Percentiles rank a stretch among this genome's conserved stretches.
Conservation (phyloP, 306 rosid genomes). For the Prunus padus region DNA sequence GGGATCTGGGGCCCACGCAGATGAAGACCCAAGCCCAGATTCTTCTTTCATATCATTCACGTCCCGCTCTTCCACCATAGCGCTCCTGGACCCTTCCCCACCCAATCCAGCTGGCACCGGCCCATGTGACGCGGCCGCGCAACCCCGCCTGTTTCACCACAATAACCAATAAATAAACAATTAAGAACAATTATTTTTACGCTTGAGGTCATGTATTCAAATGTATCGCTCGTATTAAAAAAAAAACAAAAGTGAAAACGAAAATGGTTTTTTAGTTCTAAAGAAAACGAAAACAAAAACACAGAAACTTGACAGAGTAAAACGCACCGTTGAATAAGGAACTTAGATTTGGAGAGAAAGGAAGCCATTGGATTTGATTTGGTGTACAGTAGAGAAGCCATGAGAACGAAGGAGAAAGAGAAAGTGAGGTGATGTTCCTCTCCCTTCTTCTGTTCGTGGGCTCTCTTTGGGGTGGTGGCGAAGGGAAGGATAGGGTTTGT, state of each 20-base stretch:
- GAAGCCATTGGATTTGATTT: constrained; percentile 12
- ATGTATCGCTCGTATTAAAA: no score
- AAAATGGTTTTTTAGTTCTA: neutral
- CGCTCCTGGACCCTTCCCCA: constrained; percentile 13
- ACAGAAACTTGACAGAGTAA: neutral
- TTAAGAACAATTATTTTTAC: no score
- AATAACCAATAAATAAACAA: neutral
- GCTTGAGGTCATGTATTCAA: no score
- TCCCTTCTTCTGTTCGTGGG: neutral
- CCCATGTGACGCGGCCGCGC: constrained; percentile 31
- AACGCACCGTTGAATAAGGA: constrained; percentile 5
- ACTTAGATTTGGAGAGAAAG: constrained; percentile 23
- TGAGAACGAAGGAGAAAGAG: neutral
- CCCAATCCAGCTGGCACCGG: constrained; percentile 26
- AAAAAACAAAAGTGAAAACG: no score
- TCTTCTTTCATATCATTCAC: neutral
- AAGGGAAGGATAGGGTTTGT: constrained; percentile 13
- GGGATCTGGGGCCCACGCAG: constrained; percentile 57
- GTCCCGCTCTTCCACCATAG: constrained; percentile 26
- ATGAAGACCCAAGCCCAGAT: constrained; percentile 18
- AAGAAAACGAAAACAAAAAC: neutral
- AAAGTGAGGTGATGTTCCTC: neutral
- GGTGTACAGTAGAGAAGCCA: neutral
- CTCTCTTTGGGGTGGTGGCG: neutral
- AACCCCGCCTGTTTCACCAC: constrained; percentile 33